A percentile compares a stretch with the other conserved stretches of the same genome.
These are phyloP conservation scores for Ophiostoma tasmaniense DNA, from an alignment of 2,329 filamentous ascomycete genomes.

Conservation along the genomic window DNA sequence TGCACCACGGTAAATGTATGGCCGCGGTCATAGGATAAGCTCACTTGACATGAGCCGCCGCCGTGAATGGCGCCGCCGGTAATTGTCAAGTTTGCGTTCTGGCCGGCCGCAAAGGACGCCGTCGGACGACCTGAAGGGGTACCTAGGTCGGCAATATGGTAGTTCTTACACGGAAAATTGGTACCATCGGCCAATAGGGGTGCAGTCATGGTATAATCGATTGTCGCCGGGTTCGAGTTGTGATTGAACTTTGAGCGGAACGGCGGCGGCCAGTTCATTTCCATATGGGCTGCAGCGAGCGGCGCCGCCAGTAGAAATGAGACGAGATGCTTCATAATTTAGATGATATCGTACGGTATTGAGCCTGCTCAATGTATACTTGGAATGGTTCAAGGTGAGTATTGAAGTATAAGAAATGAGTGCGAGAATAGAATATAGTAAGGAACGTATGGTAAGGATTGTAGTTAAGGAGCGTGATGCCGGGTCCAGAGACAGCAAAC, in stretches of 20 bases:
- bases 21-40: slow-evolving; percentile 66
- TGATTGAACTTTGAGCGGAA: background rate
- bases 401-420: background rate
- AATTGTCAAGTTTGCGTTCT: slow-evolving; percentile 52
- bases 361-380: background rate
- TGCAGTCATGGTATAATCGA: background rate
- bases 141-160: background rate
- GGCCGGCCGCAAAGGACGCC: background rate
- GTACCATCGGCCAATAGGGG: background rate
- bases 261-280: background rate
- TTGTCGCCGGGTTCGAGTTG: background rate
- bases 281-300: background rate
- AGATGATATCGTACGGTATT: background rate
- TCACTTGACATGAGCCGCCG: slow-evolving; percentile 69
- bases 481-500: background rate
- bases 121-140: background rate
- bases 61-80: slow-evolving; percentile 54
- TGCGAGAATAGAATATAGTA: background rate
- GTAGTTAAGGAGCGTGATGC: background rate
- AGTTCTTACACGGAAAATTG: background rate
- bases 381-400: background rate
- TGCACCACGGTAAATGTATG: background rate
- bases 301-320: background rate
- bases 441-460: background rate
- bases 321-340: background rate